Base-by-base conservation (phyloP, 139 green algal genomes). In the Picochlorum costavermella region DNA sequence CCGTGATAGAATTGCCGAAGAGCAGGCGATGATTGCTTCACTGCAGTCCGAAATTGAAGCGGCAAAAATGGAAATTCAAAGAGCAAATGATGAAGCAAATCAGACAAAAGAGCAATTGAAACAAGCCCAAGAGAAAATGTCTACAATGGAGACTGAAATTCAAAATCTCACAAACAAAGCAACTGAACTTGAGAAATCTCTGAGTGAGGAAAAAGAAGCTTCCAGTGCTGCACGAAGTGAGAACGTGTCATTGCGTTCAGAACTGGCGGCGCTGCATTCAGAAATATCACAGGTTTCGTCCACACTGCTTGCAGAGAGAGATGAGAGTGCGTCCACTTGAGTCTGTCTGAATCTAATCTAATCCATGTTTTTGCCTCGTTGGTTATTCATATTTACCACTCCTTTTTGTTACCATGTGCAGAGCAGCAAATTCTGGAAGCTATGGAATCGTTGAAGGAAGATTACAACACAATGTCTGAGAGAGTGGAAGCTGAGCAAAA, bases 401-500 rank as follows among this genome's bases (percentile, higher is more conserved):
- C 55, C 23, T 2, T 25, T 46, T 25, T 6, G 2, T 30, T 29
- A 67, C 73, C 49, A 61, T 44, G 63, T 57, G 46, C 12, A 53
- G 46, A 14, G 14, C 11, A 53, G 44, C 37, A 83, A 57, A 43
- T 83, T 61, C n/a, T 23, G 14, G 43, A 25, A 20, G 68, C 73
- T 10, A 59, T 83, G 30, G 60, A 61, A 2, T 20, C 57, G 16
- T 55, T 83, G 23, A 50, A 58, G 16, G n/a, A 50, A 20, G 64
- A 81, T 63, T 81, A 81, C 37, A 30, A 23, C 28, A 56, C 50
- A 6, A 49, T 66, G 2, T 61, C 46, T 1, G 76, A 83, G 40
- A 50, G 58, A 11, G 56, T 83, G 17, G 72, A 83, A 65, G 25
- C 53, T 8, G 73, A 81, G 67, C 70, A 81, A 46, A 67, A 37